Evolutionary conservation across 805 yeast genomes (phyloP).

Genomic region (Zygoascus bituminiphila): DNA sequence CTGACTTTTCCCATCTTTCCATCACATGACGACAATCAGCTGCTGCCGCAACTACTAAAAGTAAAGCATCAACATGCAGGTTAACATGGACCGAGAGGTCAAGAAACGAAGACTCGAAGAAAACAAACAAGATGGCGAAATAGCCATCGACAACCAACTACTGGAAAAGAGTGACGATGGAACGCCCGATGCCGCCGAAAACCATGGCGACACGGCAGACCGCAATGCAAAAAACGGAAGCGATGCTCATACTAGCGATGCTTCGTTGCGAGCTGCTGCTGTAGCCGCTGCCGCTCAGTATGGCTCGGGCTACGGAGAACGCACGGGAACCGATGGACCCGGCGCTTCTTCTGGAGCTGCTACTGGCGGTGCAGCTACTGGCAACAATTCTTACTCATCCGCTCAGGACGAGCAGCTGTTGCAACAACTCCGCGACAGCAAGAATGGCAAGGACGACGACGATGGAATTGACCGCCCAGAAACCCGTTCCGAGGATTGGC

Average conservation of each 20-base stretch:
- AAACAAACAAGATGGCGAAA: neutral
- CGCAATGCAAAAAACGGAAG: no score
- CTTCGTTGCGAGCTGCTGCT: neutral
- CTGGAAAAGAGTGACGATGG: neutral
- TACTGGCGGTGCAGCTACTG: constrained; percentile 5
- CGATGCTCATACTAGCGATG: neutral
- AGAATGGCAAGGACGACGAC: neutral
- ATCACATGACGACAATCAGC: constrained; percentile 6
- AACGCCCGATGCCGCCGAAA: neutral
- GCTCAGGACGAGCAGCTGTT: constrained; percentile 3
- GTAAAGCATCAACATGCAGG: neutral
- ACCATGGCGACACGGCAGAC: neutral
- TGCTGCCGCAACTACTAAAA: neutral
- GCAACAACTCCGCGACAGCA: constrained; percentile 1
- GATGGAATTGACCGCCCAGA: constrained; percentile 37
- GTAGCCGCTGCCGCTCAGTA: neutral
- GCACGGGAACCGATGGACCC: neutral
- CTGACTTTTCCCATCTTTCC: constrained; percentile 1
- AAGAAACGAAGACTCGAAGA: neutral
- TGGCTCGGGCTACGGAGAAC: neutral
- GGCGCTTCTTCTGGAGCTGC: constrained; percentile 6
- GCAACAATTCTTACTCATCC: neutral
- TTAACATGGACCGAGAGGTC: neutral
- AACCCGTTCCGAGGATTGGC: constrained; percentile 74
- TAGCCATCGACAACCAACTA: constrained; percentile 1